phyloP scores from a whole-genome alignment of 768 basidiomycete genomes.

The Hirschioporus abietinus region DNA sequence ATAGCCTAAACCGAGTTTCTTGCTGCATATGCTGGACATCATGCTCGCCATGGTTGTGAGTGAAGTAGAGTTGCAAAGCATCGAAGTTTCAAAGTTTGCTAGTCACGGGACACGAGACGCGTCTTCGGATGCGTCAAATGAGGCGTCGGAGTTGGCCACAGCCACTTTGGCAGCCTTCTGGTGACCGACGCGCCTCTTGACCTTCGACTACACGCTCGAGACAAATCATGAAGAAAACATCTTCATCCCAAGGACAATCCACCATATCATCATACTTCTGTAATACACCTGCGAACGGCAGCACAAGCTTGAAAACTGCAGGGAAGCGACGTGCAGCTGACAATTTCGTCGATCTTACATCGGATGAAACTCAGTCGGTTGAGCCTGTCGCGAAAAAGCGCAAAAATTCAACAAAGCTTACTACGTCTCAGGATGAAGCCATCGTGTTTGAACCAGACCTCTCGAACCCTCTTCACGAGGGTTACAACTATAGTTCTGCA shows the following conservation, averaged over 20 bases:
- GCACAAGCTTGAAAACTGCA: neutral
- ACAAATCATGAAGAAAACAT: neutral
- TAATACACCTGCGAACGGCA: neutral
- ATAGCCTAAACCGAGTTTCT: neutral
- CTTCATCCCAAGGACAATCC: neutral
- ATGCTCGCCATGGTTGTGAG: neutral
- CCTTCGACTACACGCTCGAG: neutral
- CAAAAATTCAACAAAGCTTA: neutral
- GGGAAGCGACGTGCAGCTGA: neutral
- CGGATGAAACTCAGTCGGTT: neutral
- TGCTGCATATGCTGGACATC: neutral
- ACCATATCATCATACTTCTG: neutral
- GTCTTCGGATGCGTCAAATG: constrained; percentile 1
- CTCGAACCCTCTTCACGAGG: neutral
- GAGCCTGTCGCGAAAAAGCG: neutral
- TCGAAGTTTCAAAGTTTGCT: no score
- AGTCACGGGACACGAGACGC: neutral
- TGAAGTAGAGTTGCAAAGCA: no score
- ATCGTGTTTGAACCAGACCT: neutral
- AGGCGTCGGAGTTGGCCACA: no score
- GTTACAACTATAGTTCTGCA: neutral
- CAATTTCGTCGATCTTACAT: neutral
- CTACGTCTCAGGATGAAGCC: neutral
- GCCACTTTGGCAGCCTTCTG: no score
- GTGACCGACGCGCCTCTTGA: neutral